Evolutionary conservation across 106 monocot species (phyloP), one percentile per base, ranked within the genome.

Genomic region (Chionographis japonica): DNA sequence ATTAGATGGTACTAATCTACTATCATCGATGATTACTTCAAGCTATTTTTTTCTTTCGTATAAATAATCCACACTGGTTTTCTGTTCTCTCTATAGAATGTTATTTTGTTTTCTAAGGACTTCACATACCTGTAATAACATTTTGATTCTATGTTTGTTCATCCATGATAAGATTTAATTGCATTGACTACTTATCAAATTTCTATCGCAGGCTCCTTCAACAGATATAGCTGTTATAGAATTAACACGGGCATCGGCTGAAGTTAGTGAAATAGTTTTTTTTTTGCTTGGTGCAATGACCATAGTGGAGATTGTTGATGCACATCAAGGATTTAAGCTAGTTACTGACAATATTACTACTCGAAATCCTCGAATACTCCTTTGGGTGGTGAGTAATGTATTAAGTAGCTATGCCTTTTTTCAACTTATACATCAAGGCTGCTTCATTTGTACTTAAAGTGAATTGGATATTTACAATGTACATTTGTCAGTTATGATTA

Each of bases 221-320:
- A 90, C 92, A 56, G 92, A 92, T 64, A 83, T 98, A 83, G 97
- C 97, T 79, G 83, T 92, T 51, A 77, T 75, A 63, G 92, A 98
- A 63, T 77, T 98, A 73, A 83, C 69, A 35, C 84, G 76, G 52
- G 68, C 97, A 67, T 84, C 89, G 65, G 79, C 80, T 54, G 97
- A 92, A 92, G 97, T 98, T 60, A 92, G 97, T 83, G 97, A 98
- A 79, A 90, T 98, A 55, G 92, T 98, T 0, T 90, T 92, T 69
- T 98, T 98, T 81, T 83, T 98, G 81, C 80, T 98, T 66, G 97
- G 97, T 68, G 97, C 92, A 67, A 90, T 98, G 97, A 98, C 97
- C 10, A 92, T 98, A 72, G 97, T 98, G 46, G 97, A 98, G 70
- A 92, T 98, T 69, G 84, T 98, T 52, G 92, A 98, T 81, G 92